phyloP scores from a whole-genome alignment of 179 eudicot genomes.

The Silene coronaria region DNA sequence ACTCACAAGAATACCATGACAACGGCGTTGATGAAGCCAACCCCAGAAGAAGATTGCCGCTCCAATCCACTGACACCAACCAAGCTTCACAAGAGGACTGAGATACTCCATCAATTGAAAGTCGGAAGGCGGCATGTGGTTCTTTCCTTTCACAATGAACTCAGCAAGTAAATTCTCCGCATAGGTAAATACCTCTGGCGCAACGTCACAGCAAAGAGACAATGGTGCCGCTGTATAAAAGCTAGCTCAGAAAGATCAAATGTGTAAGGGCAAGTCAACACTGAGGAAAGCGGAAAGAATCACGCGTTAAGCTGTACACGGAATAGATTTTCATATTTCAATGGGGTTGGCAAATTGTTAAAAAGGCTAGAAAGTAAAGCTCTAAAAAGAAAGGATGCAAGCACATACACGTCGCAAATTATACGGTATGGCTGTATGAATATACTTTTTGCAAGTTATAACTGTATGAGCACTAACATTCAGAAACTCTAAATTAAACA shows the following conservation, averaged over 20 bases:
- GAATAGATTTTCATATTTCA: not conserved
- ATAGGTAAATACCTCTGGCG: slow-evolving; percentile 48
- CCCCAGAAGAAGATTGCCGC: slow-evolving; percentile 71
- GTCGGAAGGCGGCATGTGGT: slow-evolving; percentile 41
- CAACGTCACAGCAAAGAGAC: slow-evolving; percentile 63
- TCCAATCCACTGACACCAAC: slow-evolving; percentile 79
- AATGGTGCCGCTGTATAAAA: slow-evolving; percentile 90
- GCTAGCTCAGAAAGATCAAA: slow-evolving; percentile 39
- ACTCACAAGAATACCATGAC: slow-evolving; percentile 89
- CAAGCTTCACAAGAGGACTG: slow-evolving; percentile 50
- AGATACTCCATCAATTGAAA: slow-evolving; percentile 43
- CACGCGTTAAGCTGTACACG: not conserved
- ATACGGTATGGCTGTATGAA: no score
- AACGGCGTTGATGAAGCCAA: slow-evolving; percentile 74
- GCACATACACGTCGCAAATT: no score
- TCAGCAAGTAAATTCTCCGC: slow-evolving; percentile 35
- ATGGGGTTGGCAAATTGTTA: not conserved
- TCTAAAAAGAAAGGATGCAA: not conserved
- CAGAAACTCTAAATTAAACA: not conserved
- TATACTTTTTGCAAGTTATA: no score
- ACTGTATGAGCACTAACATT: not conserved
- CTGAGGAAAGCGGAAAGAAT: not conserved
- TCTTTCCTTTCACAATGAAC: slow-evolving; percentile 56
- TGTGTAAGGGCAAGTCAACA: slow-evolving; percentile 22
- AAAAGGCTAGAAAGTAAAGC: not conserved